Evolutionary conservation across 495 filamentous ascomycete genomes (phyloP).

Genomic region (Hyphodiscus hymeniophilus): DNA sequence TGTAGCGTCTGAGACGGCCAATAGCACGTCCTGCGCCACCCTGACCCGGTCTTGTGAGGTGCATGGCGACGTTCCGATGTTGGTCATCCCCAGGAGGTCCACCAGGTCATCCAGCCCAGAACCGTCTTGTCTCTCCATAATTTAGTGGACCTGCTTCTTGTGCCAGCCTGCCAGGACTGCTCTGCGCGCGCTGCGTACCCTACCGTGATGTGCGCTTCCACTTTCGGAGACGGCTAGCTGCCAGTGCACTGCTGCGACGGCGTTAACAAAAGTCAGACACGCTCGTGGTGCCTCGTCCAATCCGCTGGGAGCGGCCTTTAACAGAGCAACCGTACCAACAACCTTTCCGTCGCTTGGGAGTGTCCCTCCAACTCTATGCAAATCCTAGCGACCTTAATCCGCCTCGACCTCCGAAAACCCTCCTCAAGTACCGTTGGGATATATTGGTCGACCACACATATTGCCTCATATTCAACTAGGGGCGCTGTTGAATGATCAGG

Average conservation of each 20-base stretch:
- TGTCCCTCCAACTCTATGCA: no score
- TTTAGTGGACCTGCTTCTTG: conserved; percentile 4
- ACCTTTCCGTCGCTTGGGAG: no score
- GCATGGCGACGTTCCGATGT: conserved; percentile 13
- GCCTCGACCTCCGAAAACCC: no score
- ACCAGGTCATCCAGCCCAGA: conserved; percentile 12
- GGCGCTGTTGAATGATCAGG: background rate
- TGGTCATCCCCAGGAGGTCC: no score
- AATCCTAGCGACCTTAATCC: no score
- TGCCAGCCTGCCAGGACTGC: no score
- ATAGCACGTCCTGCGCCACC: conserved; percentile 6
- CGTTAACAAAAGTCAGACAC: conserved; percentile 2
- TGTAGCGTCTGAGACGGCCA: conserved; percentile 6
- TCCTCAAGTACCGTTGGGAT: no score
- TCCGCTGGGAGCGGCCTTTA: no score
- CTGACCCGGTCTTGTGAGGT: background rate
- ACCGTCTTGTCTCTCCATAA: conserved; percentile 4
- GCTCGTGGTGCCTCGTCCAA: background rate
- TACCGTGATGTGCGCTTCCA: conserved; percentile 9
- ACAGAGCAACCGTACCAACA: no score
- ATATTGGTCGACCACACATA: no score
- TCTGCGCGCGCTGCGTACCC: background rate
- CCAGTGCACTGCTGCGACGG: conserved; percentile 11
- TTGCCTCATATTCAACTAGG: no score
- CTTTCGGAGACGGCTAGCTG: conserved; percentile 13